phyloP scores from a whole-genome alignment of 768 basidiomycete species.

The Lyophyllum semitale region DNA sequence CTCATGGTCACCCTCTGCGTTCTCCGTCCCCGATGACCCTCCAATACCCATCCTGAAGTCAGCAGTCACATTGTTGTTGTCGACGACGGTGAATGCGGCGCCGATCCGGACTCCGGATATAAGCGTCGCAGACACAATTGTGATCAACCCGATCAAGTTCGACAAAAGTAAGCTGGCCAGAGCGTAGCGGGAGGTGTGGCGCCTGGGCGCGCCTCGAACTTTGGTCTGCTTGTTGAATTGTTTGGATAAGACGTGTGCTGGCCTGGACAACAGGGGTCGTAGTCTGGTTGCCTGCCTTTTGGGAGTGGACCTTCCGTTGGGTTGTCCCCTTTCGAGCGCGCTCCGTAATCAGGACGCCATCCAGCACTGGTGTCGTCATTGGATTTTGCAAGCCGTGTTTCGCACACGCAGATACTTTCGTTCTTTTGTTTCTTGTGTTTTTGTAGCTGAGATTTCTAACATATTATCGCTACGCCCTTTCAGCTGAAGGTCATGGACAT shows the following conservation, averaged over 20 bases:
- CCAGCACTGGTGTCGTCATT: not conserved
- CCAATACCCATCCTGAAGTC: not conserved
- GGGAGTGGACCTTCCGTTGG: not conserved
- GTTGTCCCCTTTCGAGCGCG: too few relatives aligned
- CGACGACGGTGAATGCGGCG: slow-evolving; percentile 1
- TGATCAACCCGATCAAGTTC: slow-evolving; percentile 16
- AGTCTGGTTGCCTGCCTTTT: not conserved
- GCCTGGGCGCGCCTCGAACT: not conserved
- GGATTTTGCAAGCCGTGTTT: not conserved
- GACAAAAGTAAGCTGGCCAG: slow-evolving; percentile 9
- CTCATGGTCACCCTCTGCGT: slow-evolving; percentile 45
- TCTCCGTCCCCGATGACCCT: slow-evolving; percentile 3
- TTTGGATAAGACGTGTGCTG: not conserved
- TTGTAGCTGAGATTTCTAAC: slow-evolving; percentile 5
- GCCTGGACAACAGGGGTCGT: not conserved
- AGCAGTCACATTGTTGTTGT: slow-evolving; percentile 8
- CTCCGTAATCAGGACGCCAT: too few relatives aligned
- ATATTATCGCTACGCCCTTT: not conserved
- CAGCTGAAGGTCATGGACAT: slow-evolving; percentile 3
- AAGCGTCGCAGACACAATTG: slow-evolving; percentile 6
- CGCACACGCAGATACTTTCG: not conserved
- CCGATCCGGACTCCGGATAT: slow-evolving; percentile 1
- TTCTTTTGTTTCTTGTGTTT: slow-evolving; percentile 8
- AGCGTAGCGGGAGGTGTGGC: not conserved
- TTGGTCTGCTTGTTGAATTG: not conserved